Evolutionary conservation across 176 grass and related monocot species (phyloP), one percentile per base, ranked within the genome.

Genomic region (Cenchrus fungigraminus): DNA sequence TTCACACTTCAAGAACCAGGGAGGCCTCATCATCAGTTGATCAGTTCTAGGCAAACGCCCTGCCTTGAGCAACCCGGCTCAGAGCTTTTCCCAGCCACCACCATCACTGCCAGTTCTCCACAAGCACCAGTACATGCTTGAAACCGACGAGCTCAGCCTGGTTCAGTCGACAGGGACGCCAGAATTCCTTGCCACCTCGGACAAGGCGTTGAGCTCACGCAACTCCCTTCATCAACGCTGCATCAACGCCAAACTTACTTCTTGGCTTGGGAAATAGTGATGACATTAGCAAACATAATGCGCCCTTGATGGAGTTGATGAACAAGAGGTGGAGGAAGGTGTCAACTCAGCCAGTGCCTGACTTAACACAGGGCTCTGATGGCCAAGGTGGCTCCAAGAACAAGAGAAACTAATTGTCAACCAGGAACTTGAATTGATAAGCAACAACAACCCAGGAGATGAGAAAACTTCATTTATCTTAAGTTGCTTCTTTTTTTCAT

Each of bases 151-250:
- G 13, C 62, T 84, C 49, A 44, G 32, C 4, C 43, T 86, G 65
- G 42, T 86, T 22, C 53, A 59, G 12, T 85, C 83, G 3, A 12
- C 62, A 6, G 83, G 83, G 16, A 70, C 60, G 14, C 82, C 82
- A 15, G 61, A 28, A 19, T 85, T 53, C 61, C 8, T 58, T 15
- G 63, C 62, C 62, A 77, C 17, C 51, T 76, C 71, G 32, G 60
- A 65, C 11, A 57, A 15, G 62, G 9, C 77, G 22, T n/a, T 86
- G 44, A 32, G 49, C 3, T 32, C 42, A 10, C 64, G 52, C 15
- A 68, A 63, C 64, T 78, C 71, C 7, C 29, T 60, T 17, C n/a
- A 50, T 68, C 54, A 70, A 32, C 31, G 31, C 68, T 10, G 14
- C 28, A n/a, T 12, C 60, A 25, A 16, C 45, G n/a, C 7, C 52